A percentile compares a stretch with the other conserved stretches of the same genome.
Conservation (phyloP, 139 green algal genomes). For the Monoraphidium neglectum region DNA sequence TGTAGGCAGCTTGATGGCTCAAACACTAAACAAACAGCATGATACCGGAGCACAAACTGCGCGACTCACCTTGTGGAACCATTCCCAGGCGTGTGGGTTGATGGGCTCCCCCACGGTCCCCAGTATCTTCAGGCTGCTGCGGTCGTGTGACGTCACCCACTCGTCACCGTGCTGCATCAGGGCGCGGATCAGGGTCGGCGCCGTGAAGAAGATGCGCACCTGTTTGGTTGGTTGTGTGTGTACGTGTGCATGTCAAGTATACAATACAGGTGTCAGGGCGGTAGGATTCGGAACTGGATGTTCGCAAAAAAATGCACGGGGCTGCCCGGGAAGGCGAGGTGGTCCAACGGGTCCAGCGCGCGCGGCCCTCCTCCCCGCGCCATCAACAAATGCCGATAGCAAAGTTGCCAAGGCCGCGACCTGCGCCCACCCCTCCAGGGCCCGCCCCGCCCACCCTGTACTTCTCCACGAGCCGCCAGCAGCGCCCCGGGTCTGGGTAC, state of each 20-base stretch:
- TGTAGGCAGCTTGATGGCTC: too few species aligned
- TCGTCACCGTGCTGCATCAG: conserved; percentile 87
- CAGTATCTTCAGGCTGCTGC: conserved; percentile 75
- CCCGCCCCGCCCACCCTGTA: conserved; percentile 62
- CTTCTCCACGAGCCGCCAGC: conserved; percentile 92
- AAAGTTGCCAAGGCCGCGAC: too few species aligned
- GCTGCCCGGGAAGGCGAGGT: too few species aligned
- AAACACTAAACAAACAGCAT: background rate
- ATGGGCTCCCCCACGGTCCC: conserved; percentile 97
- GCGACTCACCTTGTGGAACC: background rate
- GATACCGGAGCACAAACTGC: background rate
- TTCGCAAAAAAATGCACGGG: too few species aligned
- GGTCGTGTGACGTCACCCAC: conserved; percentile 44
- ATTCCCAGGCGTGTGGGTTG: conserved; percentile 48
- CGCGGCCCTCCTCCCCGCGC: too few species aligned
- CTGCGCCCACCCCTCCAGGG: too few species aligned
- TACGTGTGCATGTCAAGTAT: too few species aligned
- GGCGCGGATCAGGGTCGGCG: conserved; percentile 88
- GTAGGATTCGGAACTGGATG: too few species aligned
- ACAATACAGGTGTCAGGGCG: too few species aligned
- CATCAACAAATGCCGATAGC: too few species aligned
- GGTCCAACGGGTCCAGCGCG: too few species aligned
- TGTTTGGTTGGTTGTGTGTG: background rate
- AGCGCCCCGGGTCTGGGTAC: conserved; percentile 81
- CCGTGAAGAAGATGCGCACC: conserved; percentile 93